These are phyloP conservation scores for Arthrinium phaeospermum DNA, from an alignment of 2,329 filamentous ascomycete species.

Conservation along the genomic window DNA sequence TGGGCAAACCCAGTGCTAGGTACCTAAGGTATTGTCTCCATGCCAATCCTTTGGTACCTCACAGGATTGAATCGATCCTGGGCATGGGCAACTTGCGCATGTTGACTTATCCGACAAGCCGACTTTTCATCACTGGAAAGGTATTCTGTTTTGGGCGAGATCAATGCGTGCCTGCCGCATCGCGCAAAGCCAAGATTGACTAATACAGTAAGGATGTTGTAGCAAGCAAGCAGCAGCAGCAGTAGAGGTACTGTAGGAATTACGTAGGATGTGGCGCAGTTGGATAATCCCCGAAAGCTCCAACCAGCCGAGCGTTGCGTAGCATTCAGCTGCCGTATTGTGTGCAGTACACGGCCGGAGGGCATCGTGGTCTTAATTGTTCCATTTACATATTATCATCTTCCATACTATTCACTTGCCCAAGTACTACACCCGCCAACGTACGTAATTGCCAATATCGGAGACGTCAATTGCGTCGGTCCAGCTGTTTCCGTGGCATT, in stretches of 20 bases:
- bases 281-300: slow-evolving; percentile 4
- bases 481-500: background rate
- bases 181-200: background rate
- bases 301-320: background rate
- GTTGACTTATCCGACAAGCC: background rate
- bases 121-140: background rate
- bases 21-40: background rate
- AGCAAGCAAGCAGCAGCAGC: background rate
- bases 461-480: background rate
- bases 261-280: slow-evolving; percentile 10
- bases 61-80: background rate
- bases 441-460: background rate
- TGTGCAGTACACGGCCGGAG: background rate
- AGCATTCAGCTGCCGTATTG: slow-evolving; percentile 1
- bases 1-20: background rate
- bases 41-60: background rate
- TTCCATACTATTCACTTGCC: background rate
- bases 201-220: background rate
- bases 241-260: background rate
- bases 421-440: background rate
- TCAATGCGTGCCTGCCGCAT: background rate
- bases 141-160: background rate
- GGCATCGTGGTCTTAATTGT: slow-evolving; percentile 9
- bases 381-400: background rate
- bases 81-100: background rate